These are phyloP conservation scores for Nakazawaea ambrosiae DNA, from an alignment of 805 yeast species.

Conservation along the genomic window DNA sequence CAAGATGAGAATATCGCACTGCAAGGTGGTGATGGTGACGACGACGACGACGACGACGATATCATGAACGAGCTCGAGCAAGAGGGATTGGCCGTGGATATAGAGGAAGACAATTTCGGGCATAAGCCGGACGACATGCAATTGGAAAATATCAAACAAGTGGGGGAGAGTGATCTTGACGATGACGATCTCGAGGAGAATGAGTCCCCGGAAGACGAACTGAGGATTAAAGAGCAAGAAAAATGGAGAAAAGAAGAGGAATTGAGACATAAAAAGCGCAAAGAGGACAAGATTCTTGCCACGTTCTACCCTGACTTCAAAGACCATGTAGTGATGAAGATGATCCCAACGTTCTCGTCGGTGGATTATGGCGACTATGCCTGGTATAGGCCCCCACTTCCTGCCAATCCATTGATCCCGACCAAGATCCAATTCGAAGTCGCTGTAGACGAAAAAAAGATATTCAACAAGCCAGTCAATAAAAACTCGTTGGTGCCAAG, in stretches of 20 bases:
- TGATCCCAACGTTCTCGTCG: conserved; percentile 63
- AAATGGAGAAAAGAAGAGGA: conserved; percentile 12
- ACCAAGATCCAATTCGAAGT: conserved; percentile 55
- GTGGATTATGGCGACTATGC: conserved; percentile 43
- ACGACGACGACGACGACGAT: conserved; percentile 31
- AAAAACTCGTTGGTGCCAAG: conserved; percentile 2
- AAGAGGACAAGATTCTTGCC: conserved; percentile 28
- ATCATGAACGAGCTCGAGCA: conserved; percentile 29
- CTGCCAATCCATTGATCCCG: conserved; percentile 46
- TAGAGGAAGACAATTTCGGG: conserved; percentile 21
- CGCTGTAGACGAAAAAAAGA: conserved; percentile 51
- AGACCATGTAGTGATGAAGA: conserved; percentile 46
- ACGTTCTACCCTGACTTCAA: conserved; percentile 60
- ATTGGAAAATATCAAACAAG: conserved; percentile 19
- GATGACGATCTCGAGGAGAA: conserved; percentile 18
- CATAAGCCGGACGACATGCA: conserved; percentile 24
- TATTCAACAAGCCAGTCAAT: conserved; percentile 26
- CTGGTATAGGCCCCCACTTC: conserved; percentile 43
- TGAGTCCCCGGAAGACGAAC: conserved; percentile 13
- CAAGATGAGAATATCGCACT: conserved; percentile 5
- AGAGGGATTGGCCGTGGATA: conserved; percentile 29
- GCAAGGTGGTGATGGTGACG: conserved; percentile 15
- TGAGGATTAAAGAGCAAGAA: conserved; percentile 8
- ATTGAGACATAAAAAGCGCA: conserved; percentile 23
- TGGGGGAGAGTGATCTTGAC: conserved; percentile 13